phyloP scores from a whole-genome alignment of 192 early-diverging fungal genomes.

The Coemansia sp. region DNA sequence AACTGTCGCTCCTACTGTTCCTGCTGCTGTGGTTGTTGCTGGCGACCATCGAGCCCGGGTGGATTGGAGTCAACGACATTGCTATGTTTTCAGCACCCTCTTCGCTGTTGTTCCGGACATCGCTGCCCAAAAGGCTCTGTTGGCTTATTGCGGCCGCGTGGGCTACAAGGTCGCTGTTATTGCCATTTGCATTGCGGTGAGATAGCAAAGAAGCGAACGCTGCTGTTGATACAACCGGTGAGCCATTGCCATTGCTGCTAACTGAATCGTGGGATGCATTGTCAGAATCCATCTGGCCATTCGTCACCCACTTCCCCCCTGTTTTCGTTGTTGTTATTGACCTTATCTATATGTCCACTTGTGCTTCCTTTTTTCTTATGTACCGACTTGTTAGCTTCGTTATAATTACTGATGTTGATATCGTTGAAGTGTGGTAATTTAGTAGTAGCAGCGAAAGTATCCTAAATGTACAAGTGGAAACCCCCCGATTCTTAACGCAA shows the following conservation, averaged over 20 bases:
- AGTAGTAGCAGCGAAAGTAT: too few relatives aligned
- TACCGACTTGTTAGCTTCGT: too few relatives aligned
- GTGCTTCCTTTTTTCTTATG: too few relatives aligned
- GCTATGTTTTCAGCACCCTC: background rate
- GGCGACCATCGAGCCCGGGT: background rate
- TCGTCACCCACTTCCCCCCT: background rate
- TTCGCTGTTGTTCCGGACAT: background rate
- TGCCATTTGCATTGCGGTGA: background rate
- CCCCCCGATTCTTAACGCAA: too few relatives aligned
- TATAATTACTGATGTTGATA: too few relatives aligned
- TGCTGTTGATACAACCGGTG: background rate
- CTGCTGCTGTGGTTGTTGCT: background rate
- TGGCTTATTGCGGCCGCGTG: background rate
- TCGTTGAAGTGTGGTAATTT: too few relatives aligned
- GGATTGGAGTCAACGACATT: background rate
- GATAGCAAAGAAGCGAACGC: background rate
- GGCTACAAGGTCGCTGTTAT: background rate
- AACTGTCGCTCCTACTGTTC: background rate
- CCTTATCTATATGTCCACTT: background rate
- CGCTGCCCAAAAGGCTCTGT: background rate
- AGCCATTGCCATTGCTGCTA: too few relatives aligned
- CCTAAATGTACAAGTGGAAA: too few relatives aligned
- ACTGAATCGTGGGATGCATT: background rate
- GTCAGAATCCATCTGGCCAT: conserved; percentile 6
- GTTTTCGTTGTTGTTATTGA: background rate